Base-by-base conservation (phyloP, 352 stramenopile species). In the Pythium aristosporum region DNA sequence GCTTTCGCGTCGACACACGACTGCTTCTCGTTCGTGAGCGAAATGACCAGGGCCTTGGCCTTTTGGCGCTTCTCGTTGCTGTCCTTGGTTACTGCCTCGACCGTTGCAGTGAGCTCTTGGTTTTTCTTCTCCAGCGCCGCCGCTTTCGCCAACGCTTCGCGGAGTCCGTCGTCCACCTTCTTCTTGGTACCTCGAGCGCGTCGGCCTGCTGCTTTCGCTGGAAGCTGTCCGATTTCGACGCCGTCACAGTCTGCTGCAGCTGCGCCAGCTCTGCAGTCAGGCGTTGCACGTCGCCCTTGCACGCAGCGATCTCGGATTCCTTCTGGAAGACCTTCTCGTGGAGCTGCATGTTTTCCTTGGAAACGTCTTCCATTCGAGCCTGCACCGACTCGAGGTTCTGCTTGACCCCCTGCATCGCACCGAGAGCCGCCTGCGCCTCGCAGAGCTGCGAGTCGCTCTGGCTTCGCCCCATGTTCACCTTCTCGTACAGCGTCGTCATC, bases 61-160 rank as follows among this genome's bases (percentile, higher is more conserved):
- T 91, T 91, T 54, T 89, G 80, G 3, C 78, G 77, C 59, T 91
- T 91, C 25, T 89, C 80, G 10, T 70, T 77, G 53, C 72, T 87
- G 28, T 88, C 82, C 37, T 79, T 83, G 47, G 74, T 81, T 30
- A 75, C 74, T 1, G 57, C 58, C 30, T 87, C 79, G 21, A 85
- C 75, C 0, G 63, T 70, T 10, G 72, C 52, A 5, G 48, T 32
- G 5, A 89, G 58, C 43, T 89, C 83, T 20, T 85, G 67, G 41
- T 88, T 84, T 44, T 80, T 78, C 57, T 84, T 85, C 57, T 89
- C 73, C 9, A 86, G 61, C 37, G 80, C 56, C 0, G 65, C 44
- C n/a, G 57, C 73, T n/a, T 77, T 80, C 2, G 68, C 58, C 36
- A 77, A 69, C 23, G 87, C 36, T 0, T 80, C 69, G 6, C 70